These are phyloP conservation scores for Cyberlindnera petersonii DNA, from an alignment of 805 yeast genomes.

Conservation along the genomic window DNA sequence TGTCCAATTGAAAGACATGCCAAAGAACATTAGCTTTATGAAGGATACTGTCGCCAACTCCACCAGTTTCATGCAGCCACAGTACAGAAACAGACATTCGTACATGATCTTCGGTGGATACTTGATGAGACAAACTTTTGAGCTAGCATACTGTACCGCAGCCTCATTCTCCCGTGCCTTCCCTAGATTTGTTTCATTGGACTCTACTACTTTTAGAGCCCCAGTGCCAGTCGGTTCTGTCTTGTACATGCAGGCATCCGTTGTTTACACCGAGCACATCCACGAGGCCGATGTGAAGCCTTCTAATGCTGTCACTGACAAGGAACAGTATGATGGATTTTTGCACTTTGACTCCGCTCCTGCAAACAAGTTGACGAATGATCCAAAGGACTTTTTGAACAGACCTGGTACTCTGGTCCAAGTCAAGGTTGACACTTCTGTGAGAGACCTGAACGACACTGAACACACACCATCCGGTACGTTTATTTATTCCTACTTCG, in stretches of 20 bases:
- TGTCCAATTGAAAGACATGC: constrained; percentile 32
- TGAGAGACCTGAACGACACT: constrained; percentile 61
- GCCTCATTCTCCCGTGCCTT: constrained; percentile 82
- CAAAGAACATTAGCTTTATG: constrained; percentile 60
- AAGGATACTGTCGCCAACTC: constrained; percentile 66
- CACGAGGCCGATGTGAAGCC: constrained; percentile 34
- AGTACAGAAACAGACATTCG: constrained; percentile 90
- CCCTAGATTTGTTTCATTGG: constrained; percentile 87
- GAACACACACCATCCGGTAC: constrained; percentile 73
- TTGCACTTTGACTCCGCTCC: constrained; percentile 52
- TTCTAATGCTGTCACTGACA: constrained; percentile 2
- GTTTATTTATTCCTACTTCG: constrained; percentile 85
- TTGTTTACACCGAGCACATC: constrained; percentile 82
- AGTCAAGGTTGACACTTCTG: constrained; percentile 81
- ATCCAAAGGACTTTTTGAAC: constrained; percentile 54
- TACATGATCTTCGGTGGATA: constrained; percentile 96
- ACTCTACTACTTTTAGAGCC: constrained; percentile 85
- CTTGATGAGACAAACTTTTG: constrained; percentile 86
- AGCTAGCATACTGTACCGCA: constrained; percentile 88
- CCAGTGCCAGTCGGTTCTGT: constrained; percentile 97
- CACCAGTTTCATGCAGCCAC: constrained; percentile 92
- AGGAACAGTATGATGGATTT: constrained; percentile 25
- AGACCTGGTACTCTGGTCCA: constrained; percentile 87
- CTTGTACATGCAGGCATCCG: constrained; percentile 73
- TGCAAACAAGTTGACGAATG: constrained; percentile 50